Conservation (phyloP, 257 asterid species). For the Solanum paucissectum region DNA sequence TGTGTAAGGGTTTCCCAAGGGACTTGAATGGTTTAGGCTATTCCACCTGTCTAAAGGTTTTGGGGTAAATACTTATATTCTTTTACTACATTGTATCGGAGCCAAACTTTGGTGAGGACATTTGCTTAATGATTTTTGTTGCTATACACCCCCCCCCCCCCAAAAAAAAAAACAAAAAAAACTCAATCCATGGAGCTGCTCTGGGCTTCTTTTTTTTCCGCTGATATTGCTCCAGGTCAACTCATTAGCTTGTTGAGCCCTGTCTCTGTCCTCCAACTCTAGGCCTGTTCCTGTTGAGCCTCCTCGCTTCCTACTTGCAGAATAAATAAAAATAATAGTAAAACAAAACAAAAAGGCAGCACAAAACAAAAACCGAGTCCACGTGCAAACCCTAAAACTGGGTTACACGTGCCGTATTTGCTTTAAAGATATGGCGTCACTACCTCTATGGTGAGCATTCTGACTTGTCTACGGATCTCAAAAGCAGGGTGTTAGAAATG, state of each 20-base stretch:
- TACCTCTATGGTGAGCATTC: not conserved
- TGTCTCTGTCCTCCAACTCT: not conserved
- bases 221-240: not conserved
- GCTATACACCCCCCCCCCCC: not conserved
- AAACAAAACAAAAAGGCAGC: not conserved
- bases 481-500: not conserved
- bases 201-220: no score
- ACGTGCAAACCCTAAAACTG: not conserved
- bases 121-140: not conserved
- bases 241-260: not conserved
- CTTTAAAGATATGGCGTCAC: not conserved
- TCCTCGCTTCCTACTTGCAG: not conserved
- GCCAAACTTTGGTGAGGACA: not conserved
- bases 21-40: not conserved
- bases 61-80: not conserved
- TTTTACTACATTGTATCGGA: not conserved
- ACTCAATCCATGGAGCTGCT: not conserved
- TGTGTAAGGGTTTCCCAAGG: not conserved
- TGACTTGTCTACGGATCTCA: not conserved
- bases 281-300: not conserved
- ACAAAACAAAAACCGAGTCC: not conserved
- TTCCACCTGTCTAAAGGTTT: not conserved
- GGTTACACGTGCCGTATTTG: not conserved
- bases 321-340: not conserved
- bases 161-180: not conserved